Evolutionary conservation across 768 basidiomycete genomes (phyloP).

Genomic region (Suillus variegatus): DNA sequence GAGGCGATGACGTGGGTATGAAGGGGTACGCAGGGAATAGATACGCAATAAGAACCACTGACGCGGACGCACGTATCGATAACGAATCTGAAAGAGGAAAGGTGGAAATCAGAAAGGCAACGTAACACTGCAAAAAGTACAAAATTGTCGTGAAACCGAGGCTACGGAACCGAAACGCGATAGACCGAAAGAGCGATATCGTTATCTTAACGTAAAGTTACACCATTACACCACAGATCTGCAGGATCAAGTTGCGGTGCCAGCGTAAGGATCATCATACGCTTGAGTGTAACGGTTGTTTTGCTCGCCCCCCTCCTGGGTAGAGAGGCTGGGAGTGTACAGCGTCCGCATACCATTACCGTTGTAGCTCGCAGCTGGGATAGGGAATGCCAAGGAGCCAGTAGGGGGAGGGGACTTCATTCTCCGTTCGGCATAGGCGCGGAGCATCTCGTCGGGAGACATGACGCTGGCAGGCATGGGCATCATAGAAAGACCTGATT

Average conservation of each 20-base stretch:
- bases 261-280: conserved; percentile 26
- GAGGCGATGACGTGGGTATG: conserved; percentile 8
- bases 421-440: conserved; percentile 63
- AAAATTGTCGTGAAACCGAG: conserved; percentile 1
- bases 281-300: conserved; percentile 24
- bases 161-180: conserved; percentile 1
- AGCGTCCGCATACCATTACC: conserved; percentile 31
- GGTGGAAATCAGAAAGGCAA: not conserved
- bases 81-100: conserved; percentile 1
- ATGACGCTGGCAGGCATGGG: conserved; percentile 43
- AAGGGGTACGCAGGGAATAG: conserved; percentile 4
- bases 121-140: conserved; percentile 9
- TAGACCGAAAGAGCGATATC: not conserved
- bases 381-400: conserved; percentile 32
- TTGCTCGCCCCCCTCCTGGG: conserved; percentile 23
- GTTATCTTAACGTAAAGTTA: conserved; percentile 3
- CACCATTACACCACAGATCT: not conserved
- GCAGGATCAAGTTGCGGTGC: conserved; percentile 13
- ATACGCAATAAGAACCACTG: conserved; percentile 7
- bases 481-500: conserved; percentile 43
- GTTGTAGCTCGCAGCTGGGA: conserved; percentile 24
- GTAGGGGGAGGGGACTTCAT: conserved; percentile 34
- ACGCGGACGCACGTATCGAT: not conserved
- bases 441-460: conserved; percentile 77
- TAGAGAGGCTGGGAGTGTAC: conserved; percentile 21